Conservation (phyloP, 2,329 filamentous ascomycete species). For the Aureobasidium sp. region DNA sequence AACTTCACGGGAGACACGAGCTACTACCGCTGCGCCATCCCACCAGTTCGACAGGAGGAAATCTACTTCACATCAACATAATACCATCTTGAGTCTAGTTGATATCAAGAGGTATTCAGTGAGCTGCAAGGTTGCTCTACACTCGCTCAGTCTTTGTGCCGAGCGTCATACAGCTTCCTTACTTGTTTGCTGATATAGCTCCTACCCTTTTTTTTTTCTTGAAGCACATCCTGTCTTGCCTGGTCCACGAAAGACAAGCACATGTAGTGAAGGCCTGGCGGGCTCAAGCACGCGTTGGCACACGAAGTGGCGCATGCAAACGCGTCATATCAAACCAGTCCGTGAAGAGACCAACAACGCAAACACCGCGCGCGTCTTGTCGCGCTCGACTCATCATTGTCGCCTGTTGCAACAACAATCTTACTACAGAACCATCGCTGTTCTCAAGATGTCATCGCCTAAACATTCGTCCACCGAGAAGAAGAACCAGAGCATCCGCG, state of each 20-base stretch:
- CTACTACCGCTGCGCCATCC: background rate
- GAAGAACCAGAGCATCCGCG: background rate
- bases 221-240: background rate
- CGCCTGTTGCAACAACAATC: no score
- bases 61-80: background rate
- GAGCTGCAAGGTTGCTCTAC: background rate
- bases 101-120: background rate
- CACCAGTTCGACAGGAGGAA: background rate
- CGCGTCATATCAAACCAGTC: background rate
- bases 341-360: background rate
- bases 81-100: background rate
- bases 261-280: background rate
- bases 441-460: background rate
- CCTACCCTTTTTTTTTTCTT: no score
- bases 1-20: background rate
- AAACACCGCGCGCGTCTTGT: background rate
- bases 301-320: background rate
- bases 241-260: background rate
- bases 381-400: background rate
- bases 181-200: background rate
- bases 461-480: background rate
- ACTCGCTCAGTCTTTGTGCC: background rate
- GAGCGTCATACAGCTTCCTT: background rate
- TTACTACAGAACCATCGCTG: no score
- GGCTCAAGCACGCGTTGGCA: background rate